These are phyloP conservation scores for Nigrospora sphaerica DNA, from an alignment of 2,329 filamentous ascomycete species.

Conservation along the genomic window DNA sequence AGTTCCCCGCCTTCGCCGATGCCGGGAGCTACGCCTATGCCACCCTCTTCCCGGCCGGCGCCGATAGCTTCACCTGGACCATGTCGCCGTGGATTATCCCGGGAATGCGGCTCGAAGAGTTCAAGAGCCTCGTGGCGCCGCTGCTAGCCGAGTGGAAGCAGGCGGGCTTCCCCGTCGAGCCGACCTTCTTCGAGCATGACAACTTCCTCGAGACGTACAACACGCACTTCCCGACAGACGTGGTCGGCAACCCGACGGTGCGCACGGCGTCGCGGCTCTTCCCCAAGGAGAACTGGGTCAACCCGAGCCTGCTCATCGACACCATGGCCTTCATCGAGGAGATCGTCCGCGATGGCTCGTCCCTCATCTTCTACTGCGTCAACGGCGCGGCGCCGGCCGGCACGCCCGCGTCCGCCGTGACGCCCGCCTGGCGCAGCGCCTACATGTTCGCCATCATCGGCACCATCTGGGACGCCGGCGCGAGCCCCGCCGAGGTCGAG, in stretches of 20 bases:
- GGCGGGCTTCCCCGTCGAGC: conserved; percentile 14
- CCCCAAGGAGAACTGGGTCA: conserved; percentile 23
- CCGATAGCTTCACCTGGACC: conserved; percentile 13
- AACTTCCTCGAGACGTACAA: conserved; percentile 24
- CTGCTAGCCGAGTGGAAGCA: conserved; percentile 16
- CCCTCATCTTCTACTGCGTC: conserved; percentile 20
- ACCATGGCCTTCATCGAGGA: conserved; percentile 18
- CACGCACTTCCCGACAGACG: conserved; percentile 26
- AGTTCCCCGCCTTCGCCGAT: conserved; percentile 19
- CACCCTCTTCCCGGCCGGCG: neutral
- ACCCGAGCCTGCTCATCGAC: conserved; percentile 18
- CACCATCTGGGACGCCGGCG: conserved; percentile 4
- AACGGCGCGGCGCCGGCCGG: conserved; percentile 9
- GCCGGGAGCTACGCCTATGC: conserved; percentile 14
- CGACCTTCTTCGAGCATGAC: conserved; percentile 21
- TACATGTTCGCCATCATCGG: conserved; percentile 22
- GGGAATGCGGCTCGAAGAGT: conserved; percentile 19
- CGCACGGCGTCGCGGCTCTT: conserved; percentile 27
- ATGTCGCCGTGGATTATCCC: conserved; percentile 24
- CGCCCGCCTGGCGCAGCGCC: conserved; percentile 35
- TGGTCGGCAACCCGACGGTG: conserved; percentile 14
- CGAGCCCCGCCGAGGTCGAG: conserved; percentile 6
- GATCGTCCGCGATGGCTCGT: conserved; percentile 20
- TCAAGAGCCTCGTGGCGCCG: conserved; percentile 20
- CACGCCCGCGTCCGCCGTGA: conserved; percentile 26